Evolutionary conservation across 495 filamentous ascomycete genomes (phyloP).

Genomic region (Penicillium mononematosum): DNA sequence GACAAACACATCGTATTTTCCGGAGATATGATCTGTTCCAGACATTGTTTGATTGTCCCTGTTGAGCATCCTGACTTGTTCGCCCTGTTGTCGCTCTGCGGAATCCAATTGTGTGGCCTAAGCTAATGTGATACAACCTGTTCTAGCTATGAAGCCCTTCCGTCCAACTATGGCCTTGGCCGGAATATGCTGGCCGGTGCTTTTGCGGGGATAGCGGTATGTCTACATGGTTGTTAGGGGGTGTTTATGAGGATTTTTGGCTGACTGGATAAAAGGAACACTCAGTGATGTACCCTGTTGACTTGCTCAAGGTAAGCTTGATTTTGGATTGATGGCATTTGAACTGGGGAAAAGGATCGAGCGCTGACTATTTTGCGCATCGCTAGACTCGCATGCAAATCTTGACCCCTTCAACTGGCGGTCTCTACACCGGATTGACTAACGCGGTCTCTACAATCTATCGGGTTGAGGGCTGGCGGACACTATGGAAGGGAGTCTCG

Average conservation of each 20-base stretch:
- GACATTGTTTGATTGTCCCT: neutral
- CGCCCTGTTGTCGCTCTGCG: neutral
- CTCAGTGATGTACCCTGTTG: slow-evolving; percentile 97
- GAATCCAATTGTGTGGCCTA: neutral
- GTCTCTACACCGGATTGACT: slow-evolving; percentile 85
- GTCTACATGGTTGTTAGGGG: slow-evolving; percentile 11
- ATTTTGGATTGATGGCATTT: slow-evolving; percentile 9
- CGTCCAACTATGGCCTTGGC: slow-evolving; percentile 65
- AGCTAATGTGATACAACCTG: slow-evolving; percentile 24
- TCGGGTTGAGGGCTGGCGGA: slow-evolving; percentile 80
- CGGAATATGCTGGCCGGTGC: slow-evolving; percentile 91
- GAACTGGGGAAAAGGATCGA: neutral
- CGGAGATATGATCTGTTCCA: too few relatives aligned
- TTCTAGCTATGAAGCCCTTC: slow-evolving; percentile 66
- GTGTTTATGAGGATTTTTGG: slow-evolving; percentile 1
- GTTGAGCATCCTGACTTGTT: neutral
- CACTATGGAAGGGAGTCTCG: slow-evolving; percentile 93
- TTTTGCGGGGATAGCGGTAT: slow-evolving; percentile 94
- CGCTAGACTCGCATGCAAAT: slow-evolving; percentile 95
- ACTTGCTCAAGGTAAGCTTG: slow-evolving; percentile 83
- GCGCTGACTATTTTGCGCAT: slow-evolving; percentile 12
- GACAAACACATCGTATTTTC: neutral
- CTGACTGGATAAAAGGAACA: slow-evolving; percentile 57
- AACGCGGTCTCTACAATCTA: slow-evolving; percentile 92
- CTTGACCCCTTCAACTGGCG: slow-evolving; percentile 79